Conservation (phyloP, 2,329 filamentous ascomycete species). For the Parastagonospora nodorum region DNA sequence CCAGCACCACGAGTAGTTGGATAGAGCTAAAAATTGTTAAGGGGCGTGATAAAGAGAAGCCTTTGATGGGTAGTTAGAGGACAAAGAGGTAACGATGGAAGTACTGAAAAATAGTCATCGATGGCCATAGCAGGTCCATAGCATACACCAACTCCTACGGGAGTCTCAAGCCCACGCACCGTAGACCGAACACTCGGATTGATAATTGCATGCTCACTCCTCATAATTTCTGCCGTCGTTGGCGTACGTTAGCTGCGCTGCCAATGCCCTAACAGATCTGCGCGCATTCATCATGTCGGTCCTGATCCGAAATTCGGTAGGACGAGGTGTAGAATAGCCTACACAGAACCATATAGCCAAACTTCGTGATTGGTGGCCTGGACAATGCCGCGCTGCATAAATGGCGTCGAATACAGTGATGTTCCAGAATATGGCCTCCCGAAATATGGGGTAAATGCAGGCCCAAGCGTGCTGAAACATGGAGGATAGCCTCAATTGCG, state of each 20-base stretch:
- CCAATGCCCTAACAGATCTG: neutral
- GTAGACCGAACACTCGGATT: too few species aligned
- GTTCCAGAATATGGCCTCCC: conserved; percentile 1
- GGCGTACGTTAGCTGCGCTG: neutral
- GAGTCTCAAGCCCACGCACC: neutral
- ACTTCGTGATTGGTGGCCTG: neutral
- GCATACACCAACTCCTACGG: neutral
- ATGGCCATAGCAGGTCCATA: neutral
- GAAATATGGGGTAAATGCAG: conserved; percentile 1
- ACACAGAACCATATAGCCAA: neutral
- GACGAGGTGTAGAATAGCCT: neutral
- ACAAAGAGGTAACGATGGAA: neutral
- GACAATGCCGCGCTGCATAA: neutral
- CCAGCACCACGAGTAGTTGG: neutral
- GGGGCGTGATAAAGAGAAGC: neutral
- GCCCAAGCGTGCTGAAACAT: neutral
- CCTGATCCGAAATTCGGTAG: neutral
- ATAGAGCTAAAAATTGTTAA: neutral
- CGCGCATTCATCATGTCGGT: neutral
- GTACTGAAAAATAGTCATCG: neutral
- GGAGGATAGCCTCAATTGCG: neutral
- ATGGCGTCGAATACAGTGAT: neutral
- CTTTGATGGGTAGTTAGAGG: neutral
- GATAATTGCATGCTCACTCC: too few species aligned
- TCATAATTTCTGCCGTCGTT: too few species aligned